phyloP scores from a whole-genome alignment of 2,329 filamentous ascomycete genomes.

The Trichoderma sp. region DNA sequence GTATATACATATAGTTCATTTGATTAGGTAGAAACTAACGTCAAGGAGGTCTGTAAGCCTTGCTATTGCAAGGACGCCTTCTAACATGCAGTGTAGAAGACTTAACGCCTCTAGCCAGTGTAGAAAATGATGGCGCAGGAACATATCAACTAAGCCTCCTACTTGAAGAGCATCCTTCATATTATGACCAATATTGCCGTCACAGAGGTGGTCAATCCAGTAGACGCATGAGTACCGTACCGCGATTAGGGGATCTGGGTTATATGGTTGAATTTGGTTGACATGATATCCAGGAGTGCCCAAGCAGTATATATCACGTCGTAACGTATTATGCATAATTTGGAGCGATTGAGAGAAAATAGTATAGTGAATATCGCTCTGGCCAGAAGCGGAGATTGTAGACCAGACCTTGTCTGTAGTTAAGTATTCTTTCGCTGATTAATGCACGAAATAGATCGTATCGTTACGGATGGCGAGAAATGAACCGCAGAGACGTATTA shows the following conservation, averaged over 20 bases:
- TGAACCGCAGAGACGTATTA: background rate
- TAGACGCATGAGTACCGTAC: background rate
- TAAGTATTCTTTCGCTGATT: background rate
- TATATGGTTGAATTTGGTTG: background rate
- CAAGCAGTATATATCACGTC: background rate
- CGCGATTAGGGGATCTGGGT: background rate
- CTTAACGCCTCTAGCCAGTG: constrained; percentile 48
- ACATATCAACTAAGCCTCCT: background rate
- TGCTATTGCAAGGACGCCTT: constrained; percentile 23
- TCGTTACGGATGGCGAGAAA: background rate
- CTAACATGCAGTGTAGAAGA: constrained; percentile 31
- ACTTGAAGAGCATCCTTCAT: background rate
- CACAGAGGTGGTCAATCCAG: background rate
- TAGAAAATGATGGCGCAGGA: constrained; percentile 25
- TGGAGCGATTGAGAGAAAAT: background rate
- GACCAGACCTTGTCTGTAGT: background rate
- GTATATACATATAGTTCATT: background rate
- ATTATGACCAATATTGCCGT: background rate
- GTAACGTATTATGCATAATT: background rate
- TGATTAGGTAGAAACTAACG: background rate
- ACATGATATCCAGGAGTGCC: background rate
- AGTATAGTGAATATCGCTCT: background rate
- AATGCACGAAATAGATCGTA: background rate
- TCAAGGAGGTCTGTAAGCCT: background rate
- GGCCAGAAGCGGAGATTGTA: background rate